Conservation (phyloP, 2,329 filamentous ascomycete genomes). For the Calonectria pseudoturangicola region DNA sequence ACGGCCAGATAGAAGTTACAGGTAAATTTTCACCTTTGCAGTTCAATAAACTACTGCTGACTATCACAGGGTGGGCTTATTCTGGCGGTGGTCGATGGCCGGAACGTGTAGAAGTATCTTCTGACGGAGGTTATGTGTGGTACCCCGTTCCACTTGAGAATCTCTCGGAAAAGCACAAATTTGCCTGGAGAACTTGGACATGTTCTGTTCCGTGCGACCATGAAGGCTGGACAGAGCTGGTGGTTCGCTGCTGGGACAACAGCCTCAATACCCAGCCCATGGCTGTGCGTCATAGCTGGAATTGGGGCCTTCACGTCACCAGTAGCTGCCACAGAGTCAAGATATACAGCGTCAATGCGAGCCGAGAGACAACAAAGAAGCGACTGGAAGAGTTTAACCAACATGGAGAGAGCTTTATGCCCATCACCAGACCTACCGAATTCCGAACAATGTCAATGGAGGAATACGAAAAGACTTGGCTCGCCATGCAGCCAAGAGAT, state of each 20-base stretch:
- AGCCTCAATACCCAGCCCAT: conserved; percentile 76
- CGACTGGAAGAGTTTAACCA: conserved; percentile 72
- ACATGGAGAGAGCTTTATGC: conserved; percentile 54
- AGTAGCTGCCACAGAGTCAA: conserved; percentile 76
- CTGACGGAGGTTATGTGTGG: conserved; percentile 79
- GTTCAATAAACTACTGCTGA: not conserved
- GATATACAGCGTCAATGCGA: conserved; percentile 78
- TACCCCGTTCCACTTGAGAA: conserved; percentile 77
- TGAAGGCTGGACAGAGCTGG: conserved; percentile 77
- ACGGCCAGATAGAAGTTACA: conserved; percentile 72
- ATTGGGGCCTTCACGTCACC: conserved; percentile 81
- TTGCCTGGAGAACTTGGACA: conserved; percentile 79
- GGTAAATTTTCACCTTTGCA: conserved; percentile 37
- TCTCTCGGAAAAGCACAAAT: conserved; percentile 76
- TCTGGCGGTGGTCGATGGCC: conserved; percentile 76
- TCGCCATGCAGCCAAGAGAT: conserved; percentile 16
- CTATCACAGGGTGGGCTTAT: conserved; percentile 73
- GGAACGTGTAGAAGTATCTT: conserved; percentile 77
- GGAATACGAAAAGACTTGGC: conserved; percentile 21
- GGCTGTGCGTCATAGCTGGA: conserved; percentile 74
- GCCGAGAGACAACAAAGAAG: conserved; percentile 66
- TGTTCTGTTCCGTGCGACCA: conserved; percentile 77
- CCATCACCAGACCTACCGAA: conserved; percentile 19
- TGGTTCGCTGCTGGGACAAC: conserved; percentile 77
- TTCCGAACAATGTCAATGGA: conserved; percentile 14